Conservation (phyloP, 257 asterid genomes). For the Fraxinus americana region DNA sequence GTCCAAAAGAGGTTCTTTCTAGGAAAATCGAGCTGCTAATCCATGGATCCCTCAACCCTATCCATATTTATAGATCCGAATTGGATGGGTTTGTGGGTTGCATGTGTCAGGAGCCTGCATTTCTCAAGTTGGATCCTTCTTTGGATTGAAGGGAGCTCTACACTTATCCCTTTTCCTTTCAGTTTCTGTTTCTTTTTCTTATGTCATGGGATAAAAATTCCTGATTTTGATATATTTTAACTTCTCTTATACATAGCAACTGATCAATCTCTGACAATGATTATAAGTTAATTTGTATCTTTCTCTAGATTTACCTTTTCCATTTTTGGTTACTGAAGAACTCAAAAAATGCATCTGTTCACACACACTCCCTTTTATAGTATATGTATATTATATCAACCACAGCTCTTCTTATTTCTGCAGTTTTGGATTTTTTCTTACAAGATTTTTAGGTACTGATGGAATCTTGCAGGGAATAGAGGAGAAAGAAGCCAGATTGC, state of each 20-base stretch:
- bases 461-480: neutral
- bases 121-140: slow-evolving; percentile 36
- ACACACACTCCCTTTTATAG: neutral
- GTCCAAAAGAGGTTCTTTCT: slow-evolving; percentile 21
- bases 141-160: slow-evolving; percentile 76
- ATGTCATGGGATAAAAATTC: neutral
- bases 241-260: neutral
- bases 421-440: neutral
- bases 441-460: neutral
- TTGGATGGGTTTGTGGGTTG: slow-evolving; percentile 60
- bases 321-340: slow-evolving; percentile 21
- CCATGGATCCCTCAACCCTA: slow-evolving; percentile 65
- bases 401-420: neutral
- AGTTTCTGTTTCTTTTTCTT: neutral
- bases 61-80: neutral
- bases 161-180: slow-evolving; percentile 4
- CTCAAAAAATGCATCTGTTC: neutral
- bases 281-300: neutral
- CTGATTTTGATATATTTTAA: neutral
- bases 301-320: slow-evolving; percentile 16
- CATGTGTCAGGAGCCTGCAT: slow-evolving; percentile 59
- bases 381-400: neutral
- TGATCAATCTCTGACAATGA: neutral
- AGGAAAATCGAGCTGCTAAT: slow-evolving; percentile 46
- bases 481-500: neutral